Evolutionary conservation across 2,329 filamentous ascomycete species (phyloP).

Genomic region (Teratosphaeria viscida): DNA sequence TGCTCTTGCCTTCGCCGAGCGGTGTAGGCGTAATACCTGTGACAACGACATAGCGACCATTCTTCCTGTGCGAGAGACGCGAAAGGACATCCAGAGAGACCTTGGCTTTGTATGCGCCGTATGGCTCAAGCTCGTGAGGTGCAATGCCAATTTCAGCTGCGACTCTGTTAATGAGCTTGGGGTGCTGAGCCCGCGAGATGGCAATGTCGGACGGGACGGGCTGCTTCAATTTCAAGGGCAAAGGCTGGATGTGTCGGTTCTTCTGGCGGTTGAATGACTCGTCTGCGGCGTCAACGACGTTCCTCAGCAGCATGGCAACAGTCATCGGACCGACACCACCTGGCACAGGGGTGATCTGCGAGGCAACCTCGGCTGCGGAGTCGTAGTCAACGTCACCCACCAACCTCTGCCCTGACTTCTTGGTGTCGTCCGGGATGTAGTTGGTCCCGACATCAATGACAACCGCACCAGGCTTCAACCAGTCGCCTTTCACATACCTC

Average conservation of each 20-base stretch:
- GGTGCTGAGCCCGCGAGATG: conserved; percentile 76
- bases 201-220: conserved; percentile 95
- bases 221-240: conserved; percentile 67
- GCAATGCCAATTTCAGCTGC: conserved; percentile 82
- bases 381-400: conserved; percentile 94
- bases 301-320: conserved; percentile 93
- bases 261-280: conserved; percentile 75
- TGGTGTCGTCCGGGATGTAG: conserved; percentile 78
- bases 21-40: conserved; percentile 95
- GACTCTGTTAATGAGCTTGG: conserved; percentile 80
- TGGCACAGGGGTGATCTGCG: conserved; percentile 88
- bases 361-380: conserved; percentile 72
- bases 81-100: conserved; percentile 74
- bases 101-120: conserved; percentile 93
- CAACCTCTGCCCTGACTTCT: conserved; percentile 83
- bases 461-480: conserved; percentile 88
- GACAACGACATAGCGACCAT: conserved; percentile 86
- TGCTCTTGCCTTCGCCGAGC: conserved; percentile 94
- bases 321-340: conserved; percentile 98
- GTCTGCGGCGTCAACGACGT: conserved; percentile 79
- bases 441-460: conserved; percentile 98
- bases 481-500: conserved; percentile 84
- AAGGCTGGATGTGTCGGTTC: conserved; percentile 63
- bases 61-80: conserved; percentile 72
- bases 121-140: conserved; percentile 82